phyloP scores from a whole-genome alignment of 108 stramenopile species.

The Skeletonema marinoi region DNA sequence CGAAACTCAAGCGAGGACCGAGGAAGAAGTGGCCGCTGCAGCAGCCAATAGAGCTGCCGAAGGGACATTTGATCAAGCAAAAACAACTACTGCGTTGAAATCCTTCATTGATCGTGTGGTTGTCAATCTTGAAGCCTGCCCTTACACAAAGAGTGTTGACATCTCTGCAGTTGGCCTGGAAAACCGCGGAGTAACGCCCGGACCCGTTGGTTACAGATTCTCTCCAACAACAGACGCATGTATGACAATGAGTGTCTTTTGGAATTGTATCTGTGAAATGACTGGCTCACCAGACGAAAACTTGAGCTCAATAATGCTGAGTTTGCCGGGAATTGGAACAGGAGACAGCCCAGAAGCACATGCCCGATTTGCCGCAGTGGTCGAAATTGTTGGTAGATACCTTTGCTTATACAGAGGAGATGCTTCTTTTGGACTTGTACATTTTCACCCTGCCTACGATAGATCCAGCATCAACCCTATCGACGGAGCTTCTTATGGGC shows the following conservation, averaged over 20 bases:
- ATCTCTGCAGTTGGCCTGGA: conserved; percentile 51
- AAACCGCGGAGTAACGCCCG: conserved; percentile 40
- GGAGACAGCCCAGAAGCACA: conserved; percentile 33
- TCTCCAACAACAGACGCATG: conserved; percentile 50
- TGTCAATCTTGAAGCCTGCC: conserved; percentile 51
- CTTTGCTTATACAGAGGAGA: conserved; percentile 65
- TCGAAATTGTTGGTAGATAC: conserved; percentile 63
- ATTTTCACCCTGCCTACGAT: conserved; percentile 75
- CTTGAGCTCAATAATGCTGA: conserved; percentile 54
- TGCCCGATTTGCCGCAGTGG: conserved; percentile 66
- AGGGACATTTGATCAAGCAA: conserved; percentile 42
- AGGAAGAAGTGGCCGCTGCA: conserved; percentile 18
- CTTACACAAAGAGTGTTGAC: conserved; percentile 48
- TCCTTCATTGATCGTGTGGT: conserved; percentile 66
- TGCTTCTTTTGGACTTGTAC: conserved; percentile 59
- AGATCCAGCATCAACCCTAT: conserved; percentile 50
- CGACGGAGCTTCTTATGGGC: conserved; percentile 60
- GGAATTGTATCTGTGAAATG: conserved; percentile 81
- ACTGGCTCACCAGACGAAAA: conserved; percentile 48
- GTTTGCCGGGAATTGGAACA: conserved; percentile 52
- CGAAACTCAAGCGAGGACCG: conserved; percentile 53
- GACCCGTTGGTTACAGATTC: conserved; percentile 60
- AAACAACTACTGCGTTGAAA: conserved; percentile 58
- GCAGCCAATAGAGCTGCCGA: conserved; percentile 21
- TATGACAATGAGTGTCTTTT: conserved; percentile 66